A percentile compares a stretch with the other conserved stretches of the same genome.
These are phyloP conservation scores for Debaryomyces tyrocola DNA, from an alignment of 805 yeast genomes.

Conservation along the genomic window DNA sequence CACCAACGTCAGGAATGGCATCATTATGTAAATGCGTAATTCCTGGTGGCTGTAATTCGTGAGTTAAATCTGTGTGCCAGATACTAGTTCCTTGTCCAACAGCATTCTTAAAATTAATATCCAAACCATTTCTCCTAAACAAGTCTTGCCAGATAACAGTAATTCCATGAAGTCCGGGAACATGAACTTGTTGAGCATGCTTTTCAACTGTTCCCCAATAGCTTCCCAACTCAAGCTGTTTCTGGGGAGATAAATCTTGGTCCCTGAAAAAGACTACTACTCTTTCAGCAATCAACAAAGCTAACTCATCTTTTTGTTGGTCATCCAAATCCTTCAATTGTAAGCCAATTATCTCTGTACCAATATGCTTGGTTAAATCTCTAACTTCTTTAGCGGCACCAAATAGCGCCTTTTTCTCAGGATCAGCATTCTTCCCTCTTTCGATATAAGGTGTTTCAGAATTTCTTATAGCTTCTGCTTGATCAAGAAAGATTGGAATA, in stretches of 20 bases:
- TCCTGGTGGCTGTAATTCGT: constrained; percentile 37
- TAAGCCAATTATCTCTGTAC: constrained; percentile 31
- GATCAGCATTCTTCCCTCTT: constrained; percentile 30
- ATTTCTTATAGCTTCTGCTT: constrained; percentile 24
- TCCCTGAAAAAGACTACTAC: constrained; percentile 31
- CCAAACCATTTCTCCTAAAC: constrained; percentile 22
- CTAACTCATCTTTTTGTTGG: constrained; percentile 29
- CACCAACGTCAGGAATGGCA: constrained; percentile 48
- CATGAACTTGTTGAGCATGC: constrained; percentile 27
- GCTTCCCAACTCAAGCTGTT: constrained; percentile 27
- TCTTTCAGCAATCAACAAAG: constrained; percentile 28
- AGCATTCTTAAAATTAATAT: constrained; percentile 27
- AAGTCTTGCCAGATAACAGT: constrained; percentile 44
- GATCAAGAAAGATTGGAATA: constrained; percentile 30
- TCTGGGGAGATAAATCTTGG: constrained; percentile 32
- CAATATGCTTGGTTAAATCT: constrained; percentile 24
- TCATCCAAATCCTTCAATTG: constrained; percentile 26
- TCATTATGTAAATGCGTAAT: constrained; percentile 39
- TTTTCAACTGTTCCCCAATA: constrained; percentile 28
- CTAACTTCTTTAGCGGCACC: constrained; percentile 30
- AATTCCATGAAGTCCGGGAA: constrained; percentile 31
- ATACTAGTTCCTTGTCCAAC: constrained; percentile 19
- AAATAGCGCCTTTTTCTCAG: constrained; percentile 30
- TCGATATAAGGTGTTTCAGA: constrained; percentile 23
- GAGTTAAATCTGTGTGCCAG: constrained; percentile 41